Conservation (phyloP, 371 early-diverging fungal species). For the Mortierella sp. region DNA sequence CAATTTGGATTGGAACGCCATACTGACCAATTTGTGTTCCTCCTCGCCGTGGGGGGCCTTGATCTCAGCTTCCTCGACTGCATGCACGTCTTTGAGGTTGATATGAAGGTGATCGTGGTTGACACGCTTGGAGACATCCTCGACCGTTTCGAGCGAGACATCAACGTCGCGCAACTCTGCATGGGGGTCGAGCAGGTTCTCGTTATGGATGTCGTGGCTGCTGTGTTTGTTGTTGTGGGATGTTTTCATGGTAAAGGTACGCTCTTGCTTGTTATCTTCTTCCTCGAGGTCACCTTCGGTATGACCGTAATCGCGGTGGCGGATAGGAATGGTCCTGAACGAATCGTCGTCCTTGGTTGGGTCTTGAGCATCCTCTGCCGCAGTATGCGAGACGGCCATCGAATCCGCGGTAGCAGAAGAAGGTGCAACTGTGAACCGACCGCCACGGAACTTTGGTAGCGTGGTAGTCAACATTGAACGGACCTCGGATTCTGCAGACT, state of each 20-base stretch:
- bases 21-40: constrained; percentile 14
- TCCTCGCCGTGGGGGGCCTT: constrained; percentile 20
- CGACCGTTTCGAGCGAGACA: constrained; percentile 16
- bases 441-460: constrained; percentile 25
- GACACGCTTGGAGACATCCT: constrained; percentile 10
- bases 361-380: constrained; percentile 24
- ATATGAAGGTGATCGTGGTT: not conserved
- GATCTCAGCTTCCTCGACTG: constrained; percentile 13
- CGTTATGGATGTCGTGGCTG: not conserved
- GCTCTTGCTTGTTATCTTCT: constrained; percentile 34
- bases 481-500: not conserved
- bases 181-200: not conserved
- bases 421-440: constrained; percentile 11
- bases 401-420: constrained; percentile 4
- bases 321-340: constrained; percentile 27
- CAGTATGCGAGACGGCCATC: constrained; percentile 2
- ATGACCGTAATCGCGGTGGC: constrained; percentile 35
- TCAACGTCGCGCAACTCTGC: constrained; percentile 9
- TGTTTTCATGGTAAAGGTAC: constrained; percentile 22
- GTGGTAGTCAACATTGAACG: constrained; percentile 14
- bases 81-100: not conserved
- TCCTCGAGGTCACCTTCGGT: constrained; percentile 3
- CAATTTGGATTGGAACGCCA: constrained; percentile 27
- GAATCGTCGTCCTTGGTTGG: constrained; percentile 44
- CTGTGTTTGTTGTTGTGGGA: not conserved